phyloP scores from a whole-genome alignment of 192 early-diverging fungal genomes.

The Diversispora eburnea region DNA sequence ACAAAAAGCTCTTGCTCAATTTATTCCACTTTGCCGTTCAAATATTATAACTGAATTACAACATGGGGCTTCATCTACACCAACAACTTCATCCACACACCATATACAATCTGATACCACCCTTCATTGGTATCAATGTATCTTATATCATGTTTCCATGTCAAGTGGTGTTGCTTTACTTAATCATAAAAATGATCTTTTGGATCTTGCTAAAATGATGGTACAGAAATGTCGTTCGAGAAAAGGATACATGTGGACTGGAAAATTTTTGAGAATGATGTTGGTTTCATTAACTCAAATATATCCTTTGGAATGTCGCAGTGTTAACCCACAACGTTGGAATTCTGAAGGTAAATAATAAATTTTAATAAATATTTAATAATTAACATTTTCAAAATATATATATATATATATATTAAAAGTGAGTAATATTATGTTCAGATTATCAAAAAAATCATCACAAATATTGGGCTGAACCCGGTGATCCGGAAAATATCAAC shows the following conservation, averaged over 20 bases:
- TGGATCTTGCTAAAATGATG: conserved; percentile 48
- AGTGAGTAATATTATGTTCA: conserved; percentile 9
- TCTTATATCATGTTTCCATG: conserved; percentile 55
- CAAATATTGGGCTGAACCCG: conserved; percentile 70
- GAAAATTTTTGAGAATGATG: conserved; percentile 51
- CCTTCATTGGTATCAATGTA: conserved; percentile 76
- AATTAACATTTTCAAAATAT: neutral
- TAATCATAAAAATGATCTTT: conserved; percentile 46
- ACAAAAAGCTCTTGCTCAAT: conserved; percentile 44
- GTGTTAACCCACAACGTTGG: conserved; percentile 52
- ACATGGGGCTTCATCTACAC: conserved; percentile 56
- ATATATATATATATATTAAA: neutral
- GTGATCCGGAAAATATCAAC: conserved; percentile 48
- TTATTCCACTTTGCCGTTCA: conserved; percentile 56
- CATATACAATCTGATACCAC: conserved; percentile 55
- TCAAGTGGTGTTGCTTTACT: conserved; percentile 49
- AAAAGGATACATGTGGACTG: conserved; percentile 70
- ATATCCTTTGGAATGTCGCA: conserved; percentile 60
- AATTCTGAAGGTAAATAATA: conserved; percentile 42
- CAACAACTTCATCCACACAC: conserved; percentile 44
- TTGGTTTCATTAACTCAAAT: conserved; percentile 46
- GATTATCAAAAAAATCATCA: conserved; percentile 67
- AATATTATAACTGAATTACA: conserved; percentile 63
- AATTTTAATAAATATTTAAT: neutral
- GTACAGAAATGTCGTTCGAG: conserved; percentile 52